Evolutionary conservation across 1,139 yeast species (phyloP), one percentile per base, ranked within the genome.

Genomic region (Candida pseudoviswanathii): DNA sequence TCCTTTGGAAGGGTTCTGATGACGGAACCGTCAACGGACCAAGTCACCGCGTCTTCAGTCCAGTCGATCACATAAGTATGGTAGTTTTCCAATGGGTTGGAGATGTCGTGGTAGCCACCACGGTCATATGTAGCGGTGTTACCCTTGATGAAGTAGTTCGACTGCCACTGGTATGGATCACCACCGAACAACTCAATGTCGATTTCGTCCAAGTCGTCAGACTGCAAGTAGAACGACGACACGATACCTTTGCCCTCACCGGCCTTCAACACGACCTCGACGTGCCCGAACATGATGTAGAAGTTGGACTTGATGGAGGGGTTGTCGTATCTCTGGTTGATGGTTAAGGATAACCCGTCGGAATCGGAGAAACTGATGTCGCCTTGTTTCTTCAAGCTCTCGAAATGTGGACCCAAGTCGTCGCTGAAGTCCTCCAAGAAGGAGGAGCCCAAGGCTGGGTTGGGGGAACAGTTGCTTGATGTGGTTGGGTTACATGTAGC

Each of bases 161-260:
- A 78, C 68, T 89, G 96, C 61, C 88, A 84, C 62, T 86, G 82
- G 41, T 80, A 73, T 21, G 74, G 75, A 61, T 89, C 94, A 48
- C 87, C 83, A 25, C 97, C 97, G 49, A 87, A 75, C 81, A 94
- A 84, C 66, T 90, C 97, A 47, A 89, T 67, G 69, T 90, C 97
- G 43, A 90, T 82, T 69, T 90, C 97, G 66, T 90, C 97, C 54
- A 85, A 71, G 59, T 86, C 96, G 64, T 90, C 96, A 57, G 91
- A 84, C 65, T 89, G 96, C 52, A 90, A 73, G 57, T 85, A 89
- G 60, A 89, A 84, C 2, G 92, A 84, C 0, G 96, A 87, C 24
- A 90, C 81, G 38, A 90, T 77, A 52, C 96, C 97, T 41, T 67
- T 67, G 26, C 96, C 96, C 22, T 78, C 70, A 3, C 94, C 91